Evolutionary conservation across 768 basidiomycete genomes (phyloP), one percentile per base, ranked within the genome.

Genomic region (Tulasnella sp.): DNA sequence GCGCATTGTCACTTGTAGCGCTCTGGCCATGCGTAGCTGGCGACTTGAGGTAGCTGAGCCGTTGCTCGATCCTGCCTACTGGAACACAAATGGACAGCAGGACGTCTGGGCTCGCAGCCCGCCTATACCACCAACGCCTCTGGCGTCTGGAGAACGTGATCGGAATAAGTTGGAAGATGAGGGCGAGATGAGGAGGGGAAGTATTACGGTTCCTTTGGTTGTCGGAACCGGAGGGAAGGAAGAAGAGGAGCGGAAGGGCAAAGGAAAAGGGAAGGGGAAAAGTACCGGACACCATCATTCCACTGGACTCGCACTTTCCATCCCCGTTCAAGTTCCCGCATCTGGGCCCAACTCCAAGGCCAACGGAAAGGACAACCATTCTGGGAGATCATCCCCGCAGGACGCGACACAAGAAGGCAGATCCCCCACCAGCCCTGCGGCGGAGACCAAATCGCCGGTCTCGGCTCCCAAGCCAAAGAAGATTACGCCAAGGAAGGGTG

Each of bases 21-120:
- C 81, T 44, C 48, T 81, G n/a, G 81, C 81, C 12, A 81, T 77
- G 72, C 79, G 81, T 18, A 78, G 81, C 50, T 81, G 81, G 81
- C 79, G 81, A 28, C 46, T 80, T 18, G 81, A 81, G 60, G 74
- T 81, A 14, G 76, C 78, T 20, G 81, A 81, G 28, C 81, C 81
- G 14, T 44, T 81, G 28, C 69, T 81, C 3, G 78, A 80, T 34
- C n/a, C 78, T 18, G 16, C 44, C 41, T 80, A 73, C 72, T 72
- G 40, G 73, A 80, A 80, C 41, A 28, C 60, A n/a, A 80, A 80
- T 24, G 78, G 78, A 28, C 24, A 44, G 20, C 37, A 46, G 14
- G 78, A 80, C 46, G 42, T 28, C 20, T 80, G 78, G 78, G 44
- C 44, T 28, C 64, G 78, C 34, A 44, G 42, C 41, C 37, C 72